Evolutionary conservation across 495 filamentous ascomycete species (phyloP).

Genomic region (Lophium mytilinum): DNA sequence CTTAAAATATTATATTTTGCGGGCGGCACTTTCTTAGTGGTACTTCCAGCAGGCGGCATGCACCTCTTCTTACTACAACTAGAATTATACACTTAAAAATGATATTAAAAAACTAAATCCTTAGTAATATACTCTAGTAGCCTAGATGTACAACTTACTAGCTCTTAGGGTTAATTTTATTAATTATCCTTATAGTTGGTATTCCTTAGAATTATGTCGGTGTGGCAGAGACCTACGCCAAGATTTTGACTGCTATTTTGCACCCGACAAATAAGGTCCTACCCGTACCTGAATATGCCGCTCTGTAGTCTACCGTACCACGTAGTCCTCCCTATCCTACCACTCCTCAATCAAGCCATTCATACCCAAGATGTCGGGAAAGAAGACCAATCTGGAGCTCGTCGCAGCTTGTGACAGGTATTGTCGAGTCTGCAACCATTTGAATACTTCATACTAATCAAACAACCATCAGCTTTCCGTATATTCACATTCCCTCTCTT

Average conservation of each 20-base stretch:
- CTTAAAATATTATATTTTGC: neutral
- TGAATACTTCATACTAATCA: neutral
- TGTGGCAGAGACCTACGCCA: neutral
- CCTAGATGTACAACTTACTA: neutral
- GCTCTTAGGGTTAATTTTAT: neutral
- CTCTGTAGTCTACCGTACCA: too few species aligned
- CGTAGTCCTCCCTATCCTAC: too few species aligned
- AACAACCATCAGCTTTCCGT: conserved; percentile 27
- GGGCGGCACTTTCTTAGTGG: too few species aligned
- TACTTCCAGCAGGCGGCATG: too few species aligned
- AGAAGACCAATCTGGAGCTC: conserved; percentile 31
- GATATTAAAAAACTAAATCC: neutral
- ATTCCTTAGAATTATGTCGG: neutral
- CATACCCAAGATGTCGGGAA: too few species aligned
- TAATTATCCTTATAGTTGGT: neutral
- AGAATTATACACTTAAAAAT: neutral
- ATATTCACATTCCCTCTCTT: conserved; percentile 28
- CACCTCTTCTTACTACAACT: neutral
- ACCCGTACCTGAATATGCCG: too few species aligned
- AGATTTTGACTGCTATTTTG: neutral
- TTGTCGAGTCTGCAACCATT: neutral
- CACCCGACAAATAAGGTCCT: neutral
- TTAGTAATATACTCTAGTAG: neutral
- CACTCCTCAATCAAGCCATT: too few species aligned
- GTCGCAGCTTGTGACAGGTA: conserved; percentile 35